Percentiles rank a stretch among this genome's conserved stretches.
phyloP scores from a whole-genome alignment of 23 red algal genomes.

The Agarophyton chilense region DNA sequence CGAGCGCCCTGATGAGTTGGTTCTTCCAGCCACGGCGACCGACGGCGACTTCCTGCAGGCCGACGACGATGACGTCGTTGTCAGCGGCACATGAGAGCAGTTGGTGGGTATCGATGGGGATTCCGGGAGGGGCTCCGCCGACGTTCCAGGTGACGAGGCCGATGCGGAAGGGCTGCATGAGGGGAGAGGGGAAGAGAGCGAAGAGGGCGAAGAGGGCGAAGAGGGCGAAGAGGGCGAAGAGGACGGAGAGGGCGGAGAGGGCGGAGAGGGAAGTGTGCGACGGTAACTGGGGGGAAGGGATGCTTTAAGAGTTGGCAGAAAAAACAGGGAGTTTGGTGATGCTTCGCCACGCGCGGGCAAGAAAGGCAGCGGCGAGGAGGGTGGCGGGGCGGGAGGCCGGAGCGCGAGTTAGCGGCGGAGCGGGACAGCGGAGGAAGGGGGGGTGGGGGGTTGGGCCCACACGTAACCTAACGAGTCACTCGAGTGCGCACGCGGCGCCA shows the following conservation, averaged over 20 bases:
- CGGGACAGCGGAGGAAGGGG: neutral
- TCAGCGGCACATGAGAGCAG: constrained; percentile 17
- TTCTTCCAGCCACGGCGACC: constrained; percentile 56
- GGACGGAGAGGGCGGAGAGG: neutral
- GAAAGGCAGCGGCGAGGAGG: too few relatives aligned
- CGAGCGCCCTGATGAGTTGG: constrained; percentile 24
- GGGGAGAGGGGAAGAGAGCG: neutral
- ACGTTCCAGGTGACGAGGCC: constrained; percentile 71
- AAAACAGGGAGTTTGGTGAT: too few relatives aligned
- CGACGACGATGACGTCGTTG: constrained; percentile 60
- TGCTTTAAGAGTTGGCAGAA: too few relatives aligned
- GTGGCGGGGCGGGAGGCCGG: too few relatives aligned
- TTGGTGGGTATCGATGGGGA: neutral
- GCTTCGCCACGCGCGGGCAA: too few relatives aligned
- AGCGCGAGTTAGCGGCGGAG: neutral
- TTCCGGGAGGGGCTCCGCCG: constrained; percentile 41
- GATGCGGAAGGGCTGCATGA: constrained; percentile 34
- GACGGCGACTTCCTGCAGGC: constrained; percentile 68
- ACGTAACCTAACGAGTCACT: constrained; percentile 29
- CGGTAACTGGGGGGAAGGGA: neutral
- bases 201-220: neutral
- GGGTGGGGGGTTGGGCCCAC: neutral
- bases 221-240: neutral
- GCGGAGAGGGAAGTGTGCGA: too few relatives aligned
- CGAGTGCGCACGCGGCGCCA: neutral